A percentile compares a stretch with the other conserved stretches of the same genome.
phyloP scores from a whole-genome alignment of 768 basidiomycete species.

The Boletus sensibilis region DNA sequence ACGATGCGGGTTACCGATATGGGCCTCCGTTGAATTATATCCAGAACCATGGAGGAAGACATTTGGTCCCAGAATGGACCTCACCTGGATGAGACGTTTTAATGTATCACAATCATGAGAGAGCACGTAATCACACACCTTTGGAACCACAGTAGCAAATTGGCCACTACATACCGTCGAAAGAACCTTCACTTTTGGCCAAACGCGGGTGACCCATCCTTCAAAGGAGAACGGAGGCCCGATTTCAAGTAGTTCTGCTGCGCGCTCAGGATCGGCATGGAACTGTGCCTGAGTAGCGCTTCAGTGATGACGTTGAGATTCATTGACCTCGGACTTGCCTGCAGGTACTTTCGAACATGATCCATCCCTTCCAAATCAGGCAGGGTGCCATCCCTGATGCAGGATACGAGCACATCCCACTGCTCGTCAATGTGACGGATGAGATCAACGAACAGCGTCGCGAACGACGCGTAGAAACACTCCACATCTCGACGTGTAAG shows the following conservation, averaged over 20 bases:
- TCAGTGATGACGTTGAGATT: not conserved
- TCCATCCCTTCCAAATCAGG: constrained; percentile 15
- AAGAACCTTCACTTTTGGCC: constrained; percentile 8
- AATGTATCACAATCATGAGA: not conserved
- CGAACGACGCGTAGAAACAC: not conserved
- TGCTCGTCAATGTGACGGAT: constrained; percentile 16
- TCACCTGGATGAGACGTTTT: constrained; percentile 6
- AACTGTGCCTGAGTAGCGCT: constrained; percentile 7
- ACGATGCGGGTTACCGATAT: not conserved
- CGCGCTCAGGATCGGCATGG: constrained; percentile 15
- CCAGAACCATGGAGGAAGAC: not conserved
- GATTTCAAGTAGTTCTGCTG: constrained; percentile 18
- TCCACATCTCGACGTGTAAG: constrained; percentile 6
- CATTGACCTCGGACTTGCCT: not conserved
- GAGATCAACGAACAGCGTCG: constrained; percentile 11
- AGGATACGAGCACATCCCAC: constrained; percentile 18
- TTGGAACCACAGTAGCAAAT: constrained; percentile 12
- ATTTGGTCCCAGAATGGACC: constrained; percentile 15
- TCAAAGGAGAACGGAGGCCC: constrained; percentile 11
- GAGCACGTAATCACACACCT: not conserved
- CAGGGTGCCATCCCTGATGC: constrained; percentile 13
- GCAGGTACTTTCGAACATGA: constrained; percentile 12
- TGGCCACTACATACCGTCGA: constrained; percentile 12
- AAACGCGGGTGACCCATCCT: constrained; percentile 20
- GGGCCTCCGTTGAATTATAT: constrained; percentile 15